Base-by-base conservation (phyloP, 331 rosid genomes). In the Acacia concinna region DNA sequence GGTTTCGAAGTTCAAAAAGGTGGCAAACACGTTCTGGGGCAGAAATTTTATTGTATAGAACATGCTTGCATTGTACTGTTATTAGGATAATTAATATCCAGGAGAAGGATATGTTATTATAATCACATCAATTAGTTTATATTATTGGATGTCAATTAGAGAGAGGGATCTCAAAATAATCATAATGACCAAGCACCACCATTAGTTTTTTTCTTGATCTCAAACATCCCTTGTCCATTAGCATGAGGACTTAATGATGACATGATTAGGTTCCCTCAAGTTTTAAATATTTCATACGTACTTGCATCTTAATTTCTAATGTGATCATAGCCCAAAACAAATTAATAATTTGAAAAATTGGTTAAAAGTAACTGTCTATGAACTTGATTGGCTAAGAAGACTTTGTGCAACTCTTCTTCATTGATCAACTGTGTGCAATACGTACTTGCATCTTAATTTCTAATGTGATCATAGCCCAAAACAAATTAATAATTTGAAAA, bases 21-120 rank as follows among this genome's bases (percentile, higher is more conserved):
- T 51, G 65, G 63, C 79, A 10, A 86, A 54, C 89, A 88, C 85
- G 85, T 83, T 85, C 81, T 56, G 46, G 41, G 40, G 68, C 68
- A 62, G 38, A 62, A 60, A 60, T 60, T 60, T 14, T 28, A 30
- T 63, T n/a, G 62, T 21, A 35, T 57, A 57, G 69, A 75, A 44
- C 81, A 74, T 83, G 83, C 78, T 68, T 44, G 57, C 59, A 31
- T 78, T 68, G 56, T 54, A 66, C 72, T 35, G 18, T 23, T 21
- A 23, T 56, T 6, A 64, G 57, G 46, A 64, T 15, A 64, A 65
- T 44, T 17, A 64, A 65, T 44, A 76, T 64, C 80, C 23, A 3
- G 30, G 17, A 23, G 31, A 23, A 78, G 79, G 74, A 74, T 74
- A 27, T 75, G 65, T 56, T 68, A 51, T 62, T 37, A 77, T 72